phyloP scores from a whole-genome alignment of 768 basidiomycete genomes.

The Holtermannia corniformis region DNA sequence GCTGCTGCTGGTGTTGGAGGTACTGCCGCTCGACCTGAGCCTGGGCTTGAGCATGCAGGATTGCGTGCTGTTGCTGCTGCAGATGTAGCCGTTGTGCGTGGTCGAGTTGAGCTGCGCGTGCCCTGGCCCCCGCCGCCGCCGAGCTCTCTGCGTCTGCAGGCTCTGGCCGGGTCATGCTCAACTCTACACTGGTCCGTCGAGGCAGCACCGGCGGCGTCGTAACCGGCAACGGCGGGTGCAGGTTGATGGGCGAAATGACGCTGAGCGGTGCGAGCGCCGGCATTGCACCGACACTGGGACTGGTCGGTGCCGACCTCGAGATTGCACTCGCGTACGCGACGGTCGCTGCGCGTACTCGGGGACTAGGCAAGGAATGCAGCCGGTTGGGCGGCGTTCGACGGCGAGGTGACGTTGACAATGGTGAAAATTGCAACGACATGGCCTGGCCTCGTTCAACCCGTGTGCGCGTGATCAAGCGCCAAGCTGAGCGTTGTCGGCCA shows the following conservation, averaged over 20 bases:
- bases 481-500: too few species aligned
- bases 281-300: background rate
- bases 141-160: background rate
- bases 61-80: background rate
- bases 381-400: background rate
- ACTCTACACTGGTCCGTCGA: background rate
- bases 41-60: background rate
- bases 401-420: background rate
- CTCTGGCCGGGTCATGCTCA: background rate
- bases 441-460: too few species aligned
- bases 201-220: background rate
- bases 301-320: constrained; percentile 5
- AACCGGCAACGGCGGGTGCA: background rate
- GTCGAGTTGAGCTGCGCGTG: background rate
- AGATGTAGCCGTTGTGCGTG: background rate
- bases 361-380: background rate
- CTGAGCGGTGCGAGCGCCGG: constrained; percentile 3
- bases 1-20: background rate
- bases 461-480: too few species aligned
- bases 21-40: background rate
- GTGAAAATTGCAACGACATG: background rate
- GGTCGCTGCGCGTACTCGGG: background rate
- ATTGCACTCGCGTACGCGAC: background rate
- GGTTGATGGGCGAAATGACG: constrained; percentile 5
- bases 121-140: background rate